Evolutionary conservation across 345 rosid genomes (phyloP).

Genomic region (Arabis hirsuta): DNA sequence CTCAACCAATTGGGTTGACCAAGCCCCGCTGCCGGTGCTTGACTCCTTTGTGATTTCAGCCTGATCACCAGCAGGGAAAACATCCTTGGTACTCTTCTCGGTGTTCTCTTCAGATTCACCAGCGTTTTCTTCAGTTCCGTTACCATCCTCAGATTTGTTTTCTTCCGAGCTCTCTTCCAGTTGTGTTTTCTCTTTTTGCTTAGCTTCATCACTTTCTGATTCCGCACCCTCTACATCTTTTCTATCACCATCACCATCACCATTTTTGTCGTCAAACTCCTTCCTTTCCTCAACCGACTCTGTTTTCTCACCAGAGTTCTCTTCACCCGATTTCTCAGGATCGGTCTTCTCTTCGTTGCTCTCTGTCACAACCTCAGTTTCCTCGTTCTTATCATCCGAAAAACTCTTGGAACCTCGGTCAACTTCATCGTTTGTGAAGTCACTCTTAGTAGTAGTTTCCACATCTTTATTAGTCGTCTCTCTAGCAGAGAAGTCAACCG

Average conservation of each 20-base stretch:
- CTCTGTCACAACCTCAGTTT: constrained; percentile 43
- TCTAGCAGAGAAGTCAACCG: constrained; percentile 36
- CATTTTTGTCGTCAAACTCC: constrained; percentile 53
- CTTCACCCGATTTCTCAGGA: constrained; percentile 43
- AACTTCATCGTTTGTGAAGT: constrained; percentile 40
- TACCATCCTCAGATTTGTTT: constrained; percentile 41
- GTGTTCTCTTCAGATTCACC: constrained; percentile 41
- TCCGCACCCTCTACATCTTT: constrained; percentile 35
- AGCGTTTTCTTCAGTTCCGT: constrained; percentile 32
- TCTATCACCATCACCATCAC: constrained; percentile 44
- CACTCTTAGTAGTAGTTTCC: constrained; percentile 45
- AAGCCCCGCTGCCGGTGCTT: constrained; percentile 61
- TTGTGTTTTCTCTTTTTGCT: constrained; percentile 45
- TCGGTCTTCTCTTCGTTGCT: constrained; percentile 47
- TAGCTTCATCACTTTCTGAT: constrained; percentile 37
- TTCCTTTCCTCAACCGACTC: constrained; percentile 43
- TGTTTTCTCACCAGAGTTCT: constrained; percentile 38
- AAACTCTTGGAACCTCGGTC: constrained; percentile 40
- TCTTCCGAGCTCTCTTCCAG: constrained; percentile 46
- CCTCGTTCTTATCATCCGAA: constrained; percentile 48
- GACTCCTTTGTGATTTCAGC: constrained; percentile 76
- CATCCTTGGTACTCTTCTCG: constrained; percentile 46
- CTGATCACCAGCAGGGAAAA: constrained; percentile 54
- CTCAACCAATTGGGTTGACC: constrained; percentile 82
- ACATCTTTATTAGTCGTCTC: constrained; percentile 38